A percentile compares a stretch with the other conserved stretches of the same genome.
phyloP scores from a whole-genome alignment of 208 protist species.

The Trypanosoma brucei region DNA sequence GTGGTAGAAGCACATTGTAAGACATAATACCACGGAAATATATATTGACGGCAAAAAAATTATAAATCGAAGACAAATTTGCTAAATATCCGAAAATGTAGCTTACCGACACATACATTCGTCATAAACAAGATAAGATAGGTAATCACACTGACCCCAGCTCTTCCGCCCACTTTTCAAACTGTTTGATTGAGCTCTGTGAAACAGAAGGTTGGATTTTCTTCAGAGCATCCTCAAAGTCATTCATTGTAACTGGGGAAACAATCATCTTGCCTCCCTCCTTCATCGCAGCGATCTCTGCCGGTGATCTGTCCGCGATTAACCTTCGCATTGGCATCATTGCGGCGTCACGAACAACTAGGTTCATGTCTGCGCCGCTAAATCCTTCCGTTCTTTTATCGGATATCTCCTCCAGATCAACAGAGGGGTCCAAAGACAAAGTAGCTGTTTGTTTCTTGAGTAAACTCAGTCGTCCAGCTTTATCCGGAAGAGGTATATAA shows the following conservation, averaged over 20 bases:
- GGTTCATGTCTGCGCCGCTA: conserved; percentile 73
- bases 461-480: conserved; percentile 22
- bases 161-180: conserved; percentile 29
- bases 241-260: conserved; percentile 27
- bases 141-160: conserved; percentile 24
- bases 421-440: conserved; percentile 15
- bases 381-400: conserved; percentile 51
- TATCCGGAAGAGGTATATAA: conserved; percentile 92
- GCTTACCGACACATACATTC: too few relatives aligned
- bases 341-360: conserved; percentile 83
- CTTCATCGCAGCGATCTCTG: conserved; percentile 22
- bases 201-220: conserved; percentile 29
- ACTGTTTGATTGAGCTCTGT: conserved; percentile 19
- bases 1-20: too few relatives aligned
- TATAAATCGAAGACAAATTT: too few relatives aligned
- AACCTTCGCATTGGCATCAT: conserved; percentile 70
- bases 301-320: conserved; percentile 38
- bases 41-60: too few relatives aligned
- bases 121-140: not conserved
- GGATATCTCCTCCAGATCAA: conserved; percentile 43
- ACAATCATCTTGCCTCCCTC: conserved; percentile 25
- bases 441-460: conserved; percentile 24
- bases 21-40: too few relatives aligned
- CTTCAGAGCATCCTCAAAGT: conserved; percentile 28
- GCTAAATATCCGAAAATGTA: too few relatives aligned